Evolutionary conservation across 2,329 filamentous ascomycete genomes (phyloP).

Genomic region (Colletotrichum agaves): DNA sequence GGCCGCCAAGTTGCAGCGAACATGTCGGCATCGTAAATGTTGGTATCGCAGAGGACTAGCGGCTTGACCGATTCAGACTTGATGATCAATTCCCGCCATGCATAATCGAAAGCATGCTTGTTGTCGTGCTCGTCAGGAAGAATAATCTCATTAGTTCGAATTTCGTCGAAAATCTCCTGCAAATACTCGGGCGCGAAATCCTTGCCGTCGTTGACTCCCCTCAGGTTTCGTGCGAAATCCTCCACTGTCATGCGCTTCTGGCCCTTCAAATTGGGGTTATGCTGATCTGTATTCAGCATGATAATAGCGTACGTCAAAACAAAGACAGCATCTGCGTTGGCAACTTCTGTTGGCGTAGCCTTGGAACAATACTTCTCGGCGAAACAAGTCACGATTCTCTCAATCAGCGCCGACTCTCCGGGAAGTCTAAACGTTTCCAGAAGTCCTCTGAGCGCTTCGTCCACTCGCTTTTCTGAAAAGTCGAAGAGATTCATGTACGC

Average conservation of each 20-base stretch:
- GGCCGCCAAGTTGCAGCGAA: slow-evolving; percentile 96
- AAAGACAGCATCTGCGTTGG: slow-evolving; percentile 87
- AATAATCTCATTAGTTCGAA: slow-evolving; percentile 94
- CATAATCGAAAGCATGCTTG: slow-evolving; percentile 94
- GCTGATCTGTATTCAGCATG: slow-evolving; percentile 96
- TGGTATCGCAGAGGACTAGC: slow-evolving; percentile 85
- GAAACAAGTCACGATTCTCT: slow-evolving; percentile 89
- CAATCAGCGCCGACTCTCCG: slow-evolving; percentile 92
- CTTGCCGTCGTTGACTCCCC: slow-evolving; percentile 86
- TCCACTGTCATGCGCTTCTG: slow-evolving; percentile 84
- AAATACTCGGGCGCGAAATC: slow-evolving; percentile 89
- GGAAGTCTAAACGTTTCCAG: slow-evolving; percentile 93
- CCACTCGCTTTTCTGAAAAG: slow-evolving; percentile 85
- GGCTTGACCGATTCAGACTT: slow-evolving; percentile 83
- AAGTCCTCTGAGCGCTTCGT: slow-evolving; percentile 89
- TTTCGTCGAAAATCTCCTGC: slow-evolving; percentile 88
- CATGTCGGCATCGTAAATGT: slow-evolving; percentile 97
- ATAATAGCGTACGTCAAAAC: slow-evolving; percentile 96
- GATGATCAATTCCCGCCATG: slow-evolving; percentile 92
- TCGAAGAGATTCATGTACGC: slow-evolving; percentile 90
- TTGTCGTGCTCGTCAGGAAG: slow-evolving; percentile 97
- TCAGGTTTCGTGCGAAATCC: slow-evolving; percentile 89
- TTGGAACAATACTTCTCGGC: slow-evolving; percentile 83
- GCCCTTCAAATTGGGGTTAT: slow-evolving; percentile 87
- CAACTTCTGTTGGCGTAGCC: slow-evolving; percentile 77